Evolutionary conservation across 345 rosid genomes (phyloP).

Genomic region (Luvunga scandens): DNA sequence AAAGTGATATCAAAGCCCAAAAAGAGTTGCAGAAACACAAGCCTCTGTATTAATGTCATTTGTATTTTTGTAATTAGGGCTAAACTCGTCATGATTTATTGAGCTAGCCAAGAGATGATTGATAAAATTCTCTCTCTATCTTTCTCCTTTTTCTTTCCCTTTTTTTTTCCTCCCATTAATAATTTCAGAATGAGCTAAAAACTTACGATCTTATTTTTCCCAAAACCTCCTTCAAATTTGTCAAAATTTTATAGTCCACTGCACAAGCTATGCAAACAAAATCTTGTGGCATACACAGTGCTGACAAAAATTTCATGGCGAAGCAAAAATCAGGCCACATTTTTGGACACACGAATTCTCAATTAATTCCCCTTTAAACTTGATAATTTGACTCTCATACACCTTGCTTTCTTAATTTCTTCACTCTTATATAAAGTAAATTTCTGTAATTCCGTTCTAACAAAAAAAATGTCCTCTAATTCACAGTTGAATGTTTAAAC

Average conservation of each 20-base stretch:
- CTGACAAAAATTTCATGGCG: too few species aligned
- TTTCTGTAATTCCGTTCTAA: too few species aligned
- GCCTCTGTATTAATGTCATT: background rate
- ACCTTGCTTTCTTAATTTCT: background rate
- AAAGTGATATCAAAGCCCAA: background rate
- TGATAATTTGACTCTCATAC: background rate
- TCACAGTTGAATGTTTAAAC: background rate
- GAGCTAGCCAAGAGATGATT: background rate
- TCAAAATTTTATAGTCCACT: background rate
- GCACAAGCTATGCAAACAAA: background rate
- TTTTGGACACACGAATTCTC: background rate
- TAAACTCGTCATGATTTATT: background rate
- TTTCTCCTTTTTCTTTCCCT: too few species aligned
- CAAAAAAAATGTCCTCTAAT: background rate
- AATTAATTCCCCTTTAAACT: background rate
- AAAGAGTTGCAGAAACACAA: background rate
- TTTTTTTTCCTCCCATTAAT: too few species aligned
- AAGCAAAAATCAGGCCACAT: background rate
- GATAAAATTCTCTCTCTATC: too few species aligned
- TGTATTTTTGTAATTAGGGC: too few species aligned
- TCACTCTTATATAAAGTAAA: too few species aligned
- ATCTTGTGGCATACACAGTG: background rate
- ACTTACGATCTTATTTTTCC: background rate
- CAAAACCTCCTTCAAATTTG: background rate
- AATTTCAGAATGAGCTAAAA: background rate